Conservation (phyloP, 768 basidiomycete genomes). For the Lactifluus rugatus region DNA sequence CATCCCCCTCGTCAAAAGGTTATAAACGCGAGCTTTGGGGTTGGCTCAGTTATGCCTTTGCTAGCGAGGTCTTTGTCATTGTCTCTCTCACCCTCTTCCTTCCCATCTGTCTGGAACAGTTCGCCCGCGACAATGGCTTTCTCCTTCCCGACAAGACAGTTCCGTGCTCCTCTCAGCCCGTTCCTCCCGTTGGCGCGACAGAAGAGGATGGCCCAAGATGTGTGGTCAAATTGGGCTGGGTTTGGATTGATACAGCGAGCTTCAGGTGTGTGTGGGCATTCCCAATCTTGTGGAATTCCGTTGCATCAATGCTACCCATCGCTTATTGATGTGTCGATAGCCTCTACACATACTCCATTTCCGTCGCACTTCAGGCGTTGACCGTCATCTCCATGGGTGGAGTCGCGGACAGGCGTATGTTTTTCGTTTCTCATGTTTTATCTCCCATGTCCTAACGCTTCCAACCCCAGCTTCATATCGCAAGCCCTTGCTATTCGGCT, state of each 20-base stretch:
- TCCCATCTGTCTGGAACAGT: conserved; percentile 79
- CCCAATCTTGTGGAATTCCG: too few relatives aligned
- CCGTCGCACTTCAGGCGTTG: conserved; percentile 84
- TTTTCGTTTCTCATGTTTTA: not conserved
- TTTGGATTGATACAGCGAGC: conserved; percentile 86
- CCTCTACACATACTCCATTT: conserved; percentile 79
- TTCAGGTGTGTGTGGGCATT: conserved; percentile 53
- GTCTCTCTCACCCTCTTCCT: conserved; percentile 75
- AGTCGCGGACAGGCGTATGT: conserved; percentile 82
- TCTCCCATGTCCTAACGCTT: not conserved
- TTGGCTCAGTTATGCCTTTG: conserved; percentile 82
- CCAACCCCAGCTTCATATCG: conserved; percentile 48
- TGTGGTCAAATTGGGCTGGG: conserved; percentile 72
- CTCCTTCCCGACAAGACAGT: conserved; percentile 54
- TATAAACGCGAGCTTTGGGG: conserved; percentile 41
- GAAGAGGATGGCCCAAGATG: conserved; percentile 43
- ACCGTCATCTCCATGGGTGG: conserved; percentile 91
- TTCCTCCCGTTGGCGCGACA: conserved; percentile 11
- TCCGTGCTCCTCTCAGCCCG: conserved; percentile 37
- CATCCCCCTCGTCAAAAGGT: not conserved
- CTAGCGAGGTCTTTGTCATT: conserved; percentile 75
- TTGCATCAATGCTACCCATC: too few relatives aligned
- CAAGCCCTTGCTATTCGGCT: conserved; percentile 65
- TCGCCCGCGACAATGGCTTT: conserved; percentile 81
- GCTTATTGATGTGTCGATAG: conserved; percentile 30